A percentile compares a stretch with the other conserved stretches of the same genome.
Conservation (phyloP, 2,329 filamentous ascomycete genomes). For the Rutstroemia sydowiana region DNA sequence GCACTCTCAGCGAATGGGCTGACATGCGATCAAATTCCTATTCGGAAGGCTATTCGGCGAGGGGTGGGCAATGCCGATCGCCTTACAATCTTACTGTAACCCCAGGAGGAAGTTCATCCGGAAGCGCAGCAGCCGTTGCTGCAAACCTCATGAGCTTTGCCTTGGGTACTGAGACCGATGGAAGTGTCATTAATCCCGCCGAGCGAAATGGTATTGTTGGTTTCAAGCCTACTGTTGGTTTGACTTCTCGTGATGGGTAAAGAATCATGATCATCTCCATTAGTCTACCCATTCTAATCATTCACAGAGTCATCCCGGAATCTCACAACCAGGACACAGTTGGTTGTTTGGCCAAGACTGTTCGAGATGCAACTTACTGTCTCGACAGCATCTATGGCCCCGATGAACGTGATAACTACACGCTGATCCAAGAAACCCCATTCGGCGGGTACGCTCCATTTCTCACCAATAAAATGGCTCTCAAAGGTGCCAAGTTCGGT, state of each 20-base stretch:
- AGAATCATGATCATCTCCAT: slow-evolving; percentile 1
- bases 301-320: slow-evolving; percentile 54
- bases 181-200: slow-evolving; percentile 64
- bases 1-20: slow-evolving; percentile 67
- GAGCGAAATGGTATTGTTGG: slow-evolving; percentile 63
- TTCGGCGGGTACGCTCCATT: slow-evolving; percentile 46
- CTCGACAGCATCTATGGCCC: slow-evolving; percentile 62
- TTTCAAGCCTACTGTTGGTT: slow-evolving; percentile 68
- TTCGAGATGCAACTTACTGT: slow-evolving; percentile 59
- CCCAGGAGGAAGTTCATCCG: slow-evolving; percentile 62
- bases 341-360: slow-evolving; percentile 58
- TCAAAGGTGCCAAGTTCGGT: slow-evolving; percentile 59
- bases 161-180: slow-evolving; percentile 69
- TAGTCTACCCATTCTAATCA: neutral
- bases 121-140: slow-evolving; percentile 56
- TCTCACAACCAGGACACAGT: slow-evolving; percentile 61
- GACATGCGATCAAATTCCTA: slow-evolving; percentile 62
- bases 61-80: slow-evolving; percentile 56
- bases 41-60: slow-evolving; percentile 58
- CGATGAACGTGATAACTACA: slow-evolving; percentile 60
- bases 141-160: slow-evolving; percentile 57
- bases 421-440: slow-evolving; percentile 49
- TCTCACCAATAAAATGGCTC: slow-evolving; percentile 28
- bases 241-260: slow-evolving; percentile 53
- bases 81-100: slow-evolving; percentile 63